Base-by-base conservation (phyloP, 805 yeast genomes). In the Huiozyma sinensis region DNA sequence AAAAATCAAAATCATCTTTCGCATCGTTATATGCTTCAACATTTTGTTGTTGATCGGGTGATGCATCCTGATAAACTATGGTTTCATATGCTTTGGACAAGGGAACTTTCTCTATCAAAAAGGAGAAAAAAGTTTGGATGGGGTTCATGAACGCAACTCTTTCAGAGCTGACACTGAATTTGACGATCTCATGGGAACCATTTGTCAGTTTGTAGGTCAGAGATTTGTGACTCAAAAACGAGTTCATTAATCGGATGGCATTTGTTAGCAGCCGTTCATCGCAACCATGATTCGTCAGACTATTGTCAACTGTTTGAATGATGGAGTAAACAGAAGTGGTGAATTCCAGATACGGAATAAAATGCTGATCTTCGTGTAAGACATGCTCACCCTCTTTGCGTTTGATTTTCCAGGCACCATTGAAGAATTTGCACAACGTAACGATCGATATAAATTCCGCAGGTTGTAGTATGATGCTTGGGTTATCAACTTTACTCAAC, bases 321-420 rank as follows among this genome's bases (percentile, higher is more conserved):
- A 75, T 64, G 32, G 66, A 66, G 36, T 70, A 63, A 24, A 74
- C 49, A 0, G 73, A 69, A 4, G 70, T 60, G 0, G 78, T 69
- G 43, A 70, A 68, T 44, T 72, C 73, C 41, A 73, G 65, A 50
- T 79, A 79, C 1, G 72, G 58, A 13, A 70, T 66, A 50, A 71
- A 79, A 37, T 69, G 75, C 29, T 65, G 65, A 36, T 68, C 67
- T 53, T 82, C 87, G 42, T 67, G 68, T 44, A 75, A 74, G 30
- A 81, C 84, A 62, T 83, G 90, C 6, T 78, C 81, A 8, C 87
- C 90, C 38, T 68, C 68, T 48, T 79, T 79, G 46, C 87, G 69
- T 44, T 59, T 67, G 29, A 81, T 61, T 28, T 71, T 67, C 69
- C 75, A 75, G 35, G 73, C 72, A 27, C 80, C 77, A 53, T 81